Evolutionary conservation across 306 rosid genomes (phyloP).

Genomic region (Cicer pinnatifidum): DNA sequence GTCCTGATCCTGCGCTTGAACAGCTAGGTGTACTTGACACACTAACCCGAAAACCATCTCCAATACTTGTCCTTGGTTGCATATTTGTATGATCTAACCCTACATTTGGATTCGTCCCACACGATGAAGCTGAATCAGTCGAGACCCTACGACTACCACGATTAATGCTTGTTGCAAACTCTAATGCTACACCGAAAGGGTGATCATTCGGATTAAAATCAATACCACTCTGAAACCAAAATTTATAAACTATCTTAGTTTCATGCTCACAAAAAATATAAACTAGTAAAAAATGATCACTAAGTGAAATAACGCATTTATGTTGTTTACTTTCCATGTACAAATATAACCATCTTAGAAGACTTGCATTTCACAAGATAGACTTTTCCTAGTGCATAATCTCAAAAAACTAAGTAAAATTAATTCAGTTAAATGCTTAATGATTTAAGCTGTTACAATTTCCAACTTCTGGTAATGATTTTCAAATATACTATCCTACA

Average conservation of each 20-base stretch:
- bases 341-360: background rate
- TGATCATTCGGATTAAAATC: conserved; percentile 47
- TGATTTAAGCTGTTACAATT: background rate
- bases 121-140: conserved; percentile 50
- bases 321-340: background rate
- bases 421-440: no score
- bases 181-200: conserved; percentile 59
- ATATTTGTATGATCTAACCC: conserved; percentile 67
- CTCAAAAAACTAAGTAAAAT: background rate
- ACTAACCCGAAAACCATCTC: conserved; percentile 86
- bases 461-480: background rate
- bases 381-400: background rate
- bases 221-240: conserved; percentile 54
- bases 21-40: conserved; percentile 83
- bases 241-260: conserved; percentile 20
- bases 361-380: background rate
- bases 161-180: conserved; percentile 50
- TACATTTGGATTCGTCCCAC: conserved; percentile 61
- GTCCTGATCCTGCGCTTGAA: conserved; percentile 91
- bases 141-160: conserved; percentile 58
- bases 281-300: conserved; percentile 2
- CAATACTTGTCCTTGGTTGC: conserved; percentile 78
- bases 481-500: background rate
- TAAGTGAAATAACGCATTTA: background rate
- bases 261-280: conserved; percentile 25